These are phyloP conservation scores for Calonectria naviculata DNA, from an alignment of 2,329 filamentous ascomycete genomes.

Conservation along the genomic window DNA sequence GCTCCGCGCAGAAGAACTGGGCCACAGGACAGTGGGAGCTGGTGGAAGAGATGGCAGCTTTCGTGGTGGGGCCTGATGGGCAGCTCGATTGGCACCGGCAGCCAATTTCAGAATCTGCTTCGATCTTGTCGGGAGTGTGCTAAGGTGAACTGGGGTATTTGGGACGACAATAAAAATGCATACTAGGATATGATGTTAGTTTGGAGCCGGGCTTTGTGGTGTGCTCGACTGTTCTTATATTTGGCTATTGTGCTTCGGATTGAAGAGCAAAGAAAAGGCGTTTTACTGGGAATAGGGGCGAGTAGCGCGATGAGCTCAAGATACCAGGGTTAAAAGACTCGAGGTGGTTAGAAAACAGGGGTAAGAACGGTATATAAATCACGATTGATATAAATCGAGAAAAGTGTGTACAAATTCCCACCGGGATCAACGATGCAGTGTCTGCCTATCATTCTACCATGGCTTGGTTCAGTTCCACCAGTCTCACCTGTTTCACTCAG, in stretches of 20 bases:
- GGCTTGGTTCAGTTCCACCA: no score
- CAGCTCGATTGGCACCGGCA: slow-evolving; percentile 48
- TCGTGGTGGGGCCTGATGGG: slow-evolving; percentile 44
- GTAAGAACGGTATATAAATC: not conserved
- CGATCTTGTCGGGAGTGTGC: slow-evolving; percentile 39
- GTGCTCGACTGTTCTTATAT: not conserved
- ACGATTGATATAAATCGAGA: not conserved
- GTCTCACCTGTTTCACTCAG: no score
- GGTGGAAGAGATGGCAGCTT: slow-evolving; percentile 51
- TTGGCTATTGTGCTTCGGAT: not conserved
- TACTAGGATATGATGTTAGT: not conserved
- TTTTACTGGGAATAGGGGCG: not conserved
- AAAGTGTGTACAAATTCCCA: not conserved
- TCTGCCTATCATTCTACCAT: not conserved
- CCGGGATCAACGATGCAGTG: not conserved
- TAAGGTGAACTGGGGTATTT: not conserved
- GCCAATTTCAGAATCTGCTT: slow-evolving; percentile 47
- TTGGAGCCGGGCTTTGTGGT: not conserved
- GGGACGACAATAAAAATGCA: not conserved
- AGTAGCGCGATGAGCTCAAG: not conserved
- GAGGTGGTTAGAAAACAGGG: not conserved
- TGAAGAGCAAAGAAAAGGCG: not conserved
- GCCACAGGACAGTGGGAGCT: slow-evolving; percentile 48
- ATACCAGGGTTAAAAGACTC: slow-evolving; percentile 5
- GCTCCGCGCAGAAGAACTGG: slow-evolving; percentile 46